phyloP scores from a whole-genome alignment of 768 basidiomycete genomes.

The Collybia nuda region DNA sequence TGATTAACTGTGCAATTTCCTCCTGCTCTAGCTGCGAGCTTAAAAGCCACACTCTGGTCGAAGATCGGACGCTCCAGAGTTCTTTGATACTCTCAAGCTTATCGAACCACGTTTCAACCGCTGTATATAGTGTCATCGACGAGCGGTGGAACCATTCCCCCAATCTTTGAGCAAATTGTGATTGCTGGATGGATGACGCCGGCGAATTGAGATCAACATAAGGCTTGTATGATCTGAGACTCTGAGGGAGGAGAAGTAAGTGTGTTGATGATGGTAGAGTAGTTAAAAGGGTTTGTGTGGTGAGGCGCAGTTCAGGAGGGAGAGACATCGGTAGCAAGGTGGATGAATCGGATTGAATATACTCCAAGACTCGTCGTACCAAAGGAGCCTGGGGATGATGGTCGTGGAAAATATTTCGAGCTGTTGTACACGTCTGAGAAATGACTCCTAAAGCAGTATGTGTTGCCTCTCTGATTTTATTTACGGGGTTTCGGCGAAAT shows the following conservation, averaged over 20 bases:
- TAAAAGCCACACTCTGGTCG: constrained; percentile 45
- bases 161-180: constrained; percentile 45
- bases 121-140: constrained; percentile 38
- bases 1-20: constrained; percentile 46
- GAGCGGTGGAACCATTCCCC: constrained; percentile 66
- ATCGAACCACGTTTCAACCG: constrained; percentile 56
- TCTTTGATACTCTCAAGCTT: constrained; percentile 60
- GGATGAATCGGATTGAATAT: constrained; percentile 55
- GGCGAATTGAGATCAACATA: constrained; percentile 74
- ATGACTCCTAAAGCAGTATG: constrained; percentile 54
- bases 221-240: constrained; percentile 78
- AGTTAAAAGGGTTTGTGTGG: constrained; percentile 65
- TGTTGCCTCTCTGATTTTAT: constrained; percentile 54
- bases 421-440: constrained; percentile 54
- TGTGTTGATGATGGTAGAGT: constrained; percentile 83
- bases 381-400: constrained; percentile 38
- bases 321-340: constrained; percentile 23
- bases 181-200: constrained; percentile 47
- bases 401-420: constrained; percentile 57
- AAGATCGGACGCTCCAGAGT: constrained; percentile 69
- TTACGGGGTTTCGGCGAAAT: constrained; percentile 33
- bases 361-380: constrained; percentile 54
- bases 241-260: constrained; percentile 71
- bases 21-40: constrained; percentile 40
- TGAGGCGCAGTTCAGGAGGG: constrained; percentile 56